Base-by-base conservation (phyloP, 768 basidiomycete genomes). In the Dioszegia hungarica region DNA sequence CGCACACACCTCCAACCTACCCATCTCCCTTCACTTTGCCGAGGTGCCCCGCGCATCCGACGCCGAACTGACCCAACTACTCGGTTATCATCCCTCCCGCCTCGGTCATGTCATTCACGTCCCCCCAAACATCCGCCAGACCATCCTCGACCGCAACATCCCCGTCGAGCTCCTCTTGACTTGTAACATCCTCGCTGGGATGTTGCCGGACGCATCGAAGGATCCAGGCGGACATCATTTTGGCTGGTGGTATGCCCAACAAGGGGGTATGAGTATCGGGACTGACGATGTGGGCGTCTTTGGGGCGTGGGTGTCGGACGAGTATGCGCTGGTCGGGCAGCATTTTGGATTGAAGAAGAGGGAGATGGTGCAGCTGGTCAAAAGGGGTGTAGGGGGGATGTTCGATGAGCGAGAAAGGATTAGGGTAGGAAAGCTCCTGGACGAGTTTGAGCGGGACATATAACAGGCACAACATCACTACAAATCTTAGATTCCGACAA, bases 271-370 rank as follows among this genome's bases (percentile, higher is more conserved):
- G 37, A 63, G 62, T 36, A 54, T 63, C 5, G 54, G 56, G 14
- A 63, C 62, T 11, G 62, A 63, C 27, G 62, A 63, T 51, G 48
- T 56, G n/a, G 62, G 62, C 10, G 53, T 63, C 5, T 63, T 63
- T 44, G 56, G 51, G 2, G 51, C 48, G 17, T 25, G 37, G 25
- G 27, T 11, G 20, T 54, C 49, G 19, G 40, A 50, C n/a, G 62
- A 63, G 44, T 52, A 59, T 39, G 31, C 22, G 4, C 53, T 63
- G 22, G 62, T 46, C 10, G 33, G 48, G 2, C 15, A 56, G 45
- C 58, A 63, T 22, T 63, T 63, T 53, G 37, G 38, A 12, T 37
- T 63, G 33, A 20, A 29, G n/a, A 31, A 22, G 27, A 19, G 2
- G 4, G 62, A 63, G 36, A 34, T 63, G 45, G 43, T 63, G 28